Evolutionary conservation across 345 rosid species (phyloP), one percentile per base, ranked within the genome.

Genomic region (Stellera chamaejasme): DNA sequence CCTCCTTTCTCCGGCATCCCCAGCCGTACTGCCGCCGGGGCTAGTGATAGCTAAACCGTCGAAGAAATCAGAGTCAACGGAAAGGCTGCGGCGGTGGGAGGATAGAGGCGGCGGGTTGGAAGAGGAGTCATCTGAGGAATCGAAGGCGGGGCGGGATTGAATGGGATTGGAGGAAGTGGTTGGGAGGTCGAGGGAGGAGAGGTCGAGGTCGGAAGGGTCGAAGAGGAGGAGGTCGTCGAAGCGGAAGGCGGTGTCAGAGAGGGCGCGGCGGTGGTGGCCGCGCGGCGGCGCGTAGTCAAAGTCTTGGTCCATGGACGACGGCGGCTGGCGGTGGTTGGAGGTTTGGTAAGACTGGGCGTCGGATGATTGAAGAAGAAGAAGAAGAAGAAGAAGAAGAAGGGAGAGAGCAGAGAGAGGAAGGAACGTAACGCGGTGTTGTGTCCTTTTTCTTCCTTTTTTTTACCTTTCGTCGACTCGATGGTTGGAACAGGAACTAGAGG

Each of bases 1-100:
- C 52, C 69, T 77, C 80, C 74, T 81, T 63, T 76, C 96, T 39
- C 77, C 80, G 27, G 25, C 55, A 58, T 64, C 78, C 1, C 72
- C 65, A 6, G 64, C 46, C 5, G 39, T 32, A 32, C 70, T 43
- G 50, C 51, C 74, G 36, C 63, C 82, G 58, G 65, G 52, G 9
- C 45, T 51, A 53, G 58, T 53, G 45, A 62, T 19, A 43, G 52
- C 65, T 0, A 45, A 36, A 44, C 65, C 89, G 45, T 88, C 93
- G 58, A 88, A 79, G 80, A 88, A 85, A 64, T 86, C 90, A 0
- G 98, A 85, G 73, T 92, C 98, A 10, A 92, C 85, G 1, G 98
- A 92, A 43, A 88, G 75, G 75, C 98, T 88, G 7, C 98, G 92
- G 56, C 81, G 66, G 65, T 92, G 98, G 59, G 70, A 66, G 68